Conservation (phyloP, 2,329 filamentous ascomycete genomes). For the Microdochium nivale region DNA sequence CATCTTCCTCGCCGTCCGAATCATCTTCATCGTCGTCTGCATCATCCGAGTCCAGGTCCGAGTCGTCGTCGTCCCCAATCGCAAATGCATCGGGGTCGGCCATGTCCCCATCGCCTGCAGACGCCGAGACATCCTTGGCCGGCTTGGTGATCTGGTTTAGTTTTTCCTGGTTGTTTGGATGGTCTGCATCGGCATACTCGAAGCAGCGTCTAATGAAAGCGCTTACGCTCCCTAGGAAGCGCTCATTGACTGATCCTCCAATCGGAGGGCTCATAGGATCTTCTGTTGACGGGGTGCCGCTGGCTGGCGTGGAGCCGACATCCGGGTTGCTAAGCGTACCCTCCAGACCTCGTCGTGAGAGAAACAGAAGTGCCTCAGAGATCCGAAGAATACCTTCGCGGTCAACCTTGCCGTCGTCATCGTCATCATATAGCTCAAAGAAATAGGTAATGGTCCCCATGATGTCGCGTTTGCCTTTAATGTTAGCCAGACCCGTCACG, state of each 20-base stretch:
- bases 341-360: conserved; percentile 81
- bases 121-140: conserved; percentile 7
- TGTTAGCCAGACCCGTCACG: conserved; percentile 78
- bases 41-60: conserved; percentile 45
- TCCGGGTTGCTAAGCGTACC: conserved; percentile 60
- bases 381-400: conserved; percentile 91
- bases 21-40: conserved; percentile 61
- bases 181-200: conserved; percentile 93
- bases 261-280: conserved; percentile 29
- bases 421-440: conserved; percentile 94
- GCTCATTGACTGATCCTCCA: conserved; percentile 66
- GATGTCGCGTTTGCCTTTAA: conserved; percentile 91
- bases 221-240: conserved; percentile 85
- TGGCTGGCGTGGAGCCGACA: conserved; percentile 45
- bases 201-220: conserved; percentile 95
- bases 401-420: conserved; percentile 83
- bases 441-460: conserved; percentile 98
- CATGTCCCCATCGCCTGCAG: conserved; percentile 19
- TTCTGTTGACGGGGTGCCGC: conserved; percentile 24
- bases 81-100: conserved; percentile 46
- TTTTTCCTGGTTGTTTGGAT: conserved; percentile 48
- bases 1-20: conserved; percentile 46
- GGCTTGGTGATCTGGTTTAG: neutral
- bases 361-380: conserved; percentile 85
- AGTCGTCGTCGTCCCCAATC: conserved; percentile 59